Base-by-base conservation (phyloP, 768 basidiomycete genomes). In the Grammothele lineata region DNA sequence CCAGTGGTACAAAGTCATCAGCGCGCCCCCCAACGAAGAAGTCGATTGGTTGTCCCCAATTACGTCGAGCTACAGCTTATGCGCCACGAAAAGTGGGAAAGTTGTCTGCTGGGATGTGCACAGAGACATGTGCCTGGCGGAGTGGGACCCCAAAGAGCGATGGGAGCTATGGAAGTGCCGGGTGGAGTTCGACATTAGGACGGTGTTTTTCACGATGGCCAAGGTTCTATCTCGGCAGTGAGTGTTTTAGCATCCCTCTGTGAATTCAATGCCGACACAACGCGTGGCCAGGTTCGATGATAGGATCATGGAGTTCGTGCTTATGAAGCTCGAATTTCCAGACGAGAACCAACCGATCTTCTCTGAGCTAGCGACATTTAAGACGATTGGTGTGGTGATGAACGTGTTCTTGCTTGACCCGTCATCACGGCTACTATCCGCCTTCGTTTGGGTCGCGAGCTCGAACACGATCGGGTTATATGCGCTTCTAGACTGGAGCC, bases 151-250 rank as follows among this genome's bases (percentile, higher is more conserved):
- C 3, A 59, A 64, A 12, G 69, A 73, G 37, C 65, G 67, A 40
- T 87, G 85, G 84, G 83, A 85, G 56, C 58, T 87, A 5, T 87
- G 85, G 85, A 87, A 87, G 57, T 87, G 85, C 54, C 67, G 85
- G 8, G 84, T 87, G 15, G 85, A 86, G 57, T 87, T 85, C 57
- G 83, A 85, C 33, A 75, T 80, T 53, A 68, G 80, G 48, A 77
- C 80, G 0, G 84, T 86, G 27, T 87, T 77, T 62, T 85, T 87
- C 56, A 83, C 80, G 0, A 87, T 87, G 83, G 85, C 85, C 1
- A 82, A 79, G 59, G 73, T 81, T 23, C 54, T 84, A 18, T 50
- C 47, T 18, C 49, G 47, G 38, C 45, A 52, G 58, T 59, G 48
- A 42, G 52, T 42, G 27, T 32, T 30, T 30, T 30, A 14, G 27